Evolutionary conservation across 345 rosid genomes (phyloP), one percentile per base, ranked within the genome.

Genomic region (Toxicodendron radicans): DNA sequence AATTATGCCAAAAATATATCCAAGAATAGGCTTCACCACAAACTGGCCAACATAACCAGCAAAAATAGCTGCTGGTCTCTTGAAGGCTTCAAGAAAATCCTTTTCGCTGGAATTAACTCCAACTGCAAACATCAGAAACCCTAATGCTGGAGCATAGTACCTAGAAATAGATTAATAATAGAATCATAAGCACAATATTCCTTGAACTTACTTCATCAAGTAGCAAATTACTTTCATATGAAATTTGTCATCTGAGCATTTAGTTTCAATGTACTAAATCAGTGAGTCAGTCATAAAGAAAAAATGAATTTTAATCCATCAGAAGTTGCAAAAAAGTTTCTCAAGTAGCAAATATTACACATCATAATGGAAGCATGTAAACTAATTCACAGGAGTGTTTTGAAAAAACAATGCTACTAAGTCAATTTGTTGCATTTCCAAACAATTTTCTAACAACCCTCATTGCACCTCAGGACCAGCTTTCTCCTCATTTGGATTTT

Each of bases 51-150:
- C 18, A 70, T 90, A 93, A 72, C 99, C 97, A 75, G 89, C 87
- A 51, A 91, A 75, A 72, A 95, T 87, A 79, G 78, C 92, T 54
- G 85, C 83, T 5, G 97, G 97, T 73, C 96, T 90, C 54, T 88
- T 91, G 78, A 91, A 90, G 45, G 98, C 94, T 79, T 91, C 93
- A 20, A 93, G 76, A 80, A 95, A 95, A 78, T 95, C 99, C 75
- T 87, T 89, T 84, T 89, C 98, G 10, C 88, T 85, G 71, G 98
- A 92, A 79, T 91, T 95, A 74, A 93, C 87, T 58, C 99, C 98
- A 58, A 95, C 98, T 11, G 99, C 98, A 85, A 95, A 95, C 98
- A 95, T 95, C 91, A 93, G 79, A 85, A 92, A 93, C 20, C 99
- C 99, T 70, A 95, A 83, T 20, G 98, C 99, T 3, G 98, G 96